Base-by-base conservation (phyloP, 2,329 filamentous ascomycete genomes). In the Magnaporthiopsis rhizophila region DNA sequence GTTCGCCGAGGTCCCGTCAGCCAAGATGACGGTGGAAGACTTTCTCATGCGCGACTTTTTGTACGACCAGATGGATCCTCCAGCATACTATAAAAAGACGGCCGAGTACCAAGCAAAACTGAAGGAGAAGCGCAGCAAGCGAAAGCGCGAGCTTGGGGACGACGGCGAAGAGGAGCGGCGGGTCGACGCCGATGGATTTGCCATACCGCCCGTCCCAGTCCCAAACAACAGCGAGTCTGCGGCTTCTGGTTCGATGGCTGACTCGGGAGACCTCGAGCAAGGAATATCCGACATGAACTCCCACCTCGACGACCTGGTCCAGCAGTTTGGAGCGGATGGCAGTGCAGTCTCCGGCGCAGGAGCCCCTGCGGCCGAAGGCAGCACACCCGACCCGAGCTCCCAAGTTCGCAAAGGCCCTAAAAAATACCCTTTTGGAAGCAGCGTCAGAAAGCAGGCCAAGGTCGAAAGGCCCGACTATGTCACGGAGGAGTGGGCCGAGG, bases 1-100 rank as follows among this genome's bases (percentile, higher is more conserved):
- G 73, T 99, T 98, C 77, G 92, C 91, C 68, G 84, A 88, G 38
- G 97, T 94, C 0, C 89, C 91, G 67, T 92, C 89, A 66, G 92
- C 92, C 68, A 86, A 86, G 62, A 83, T 98, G 75, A 95, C 92
- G 0, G 90, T 99, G 26, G 89, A 93, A 67, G 89, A 97, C 65
- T 88, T 90, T 66, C 75, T 92, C 26, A 90, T 93, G 69, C 87
- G 88, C 30, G 78, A 84, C 30, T 73, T 73, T 15, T 67, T 71
- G 38, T 80, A 80, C 11, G 69, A 71, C 53, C 73, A 75, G 1
- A 88, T 91, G 67, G 91, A 96, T 69, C 95, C 95, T 0, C 95
- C 95, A 0, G 89, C 92, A 0, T 90, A 95, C 69, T 91, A 90
- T 72, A 83, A 86, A 70, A 82, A 89, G 71, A 79, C 84, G 28